These are phyloP conservation scores for Discostella stelligeroides DNA, from an alignment of 108 stramenopile genomes.

Conservation along the genomic window DNA sequence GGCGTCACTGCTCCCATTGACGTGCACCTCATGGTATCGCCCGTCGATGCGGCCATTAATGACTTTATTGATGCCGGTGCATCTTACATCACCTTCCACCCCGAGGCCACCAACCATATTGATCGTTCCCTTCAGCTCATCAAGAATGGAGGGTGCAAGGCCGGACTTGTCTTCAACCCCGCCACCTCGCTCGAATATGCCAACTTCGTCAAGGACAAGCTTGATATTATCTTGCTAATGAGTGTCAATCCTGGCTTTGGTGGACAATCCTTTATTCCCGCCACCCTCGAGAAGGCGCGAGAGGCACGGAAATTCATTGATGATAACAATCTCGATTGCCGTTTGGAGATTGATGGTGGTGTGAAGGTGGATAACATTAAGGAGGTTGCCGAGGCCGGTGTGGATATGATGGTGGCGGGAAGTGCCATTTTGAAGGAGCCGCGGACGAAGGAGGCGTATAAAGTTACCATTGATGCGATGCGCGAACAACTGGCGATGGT, in stretches of 20 bases:
- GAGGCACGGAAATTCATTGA: slow-evolving; percentile 97
- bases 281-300: slow-evolving; percentile 89
- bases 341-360: slow-evolving; percentile 96
- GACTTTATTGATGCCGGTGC: slow-evolving; percentile 98
- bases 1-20: slow-evolving; percentile 98
- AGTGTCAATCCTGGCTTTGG: slow-evolving; percentile 98
- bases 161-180: slow-evolving; percentile 98
- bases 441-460: slow-evolving; percentile 95
- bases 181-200: slow-evolving; percentile 90
- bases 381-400: slow-evolving; percentile 97
- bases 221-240: slow-evolving; percentile 98
- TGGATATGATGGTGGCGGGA: slow-evolving; percentile 99
- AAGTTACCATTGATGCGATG: slow-evolving; percentile 94
- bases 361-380: slow-evolving; percentile 93
- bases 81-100: slow-evolving; percentile 99
- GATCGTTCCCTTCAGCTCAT: slow-evolving; percentile 97
- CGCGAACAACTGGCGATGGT: slow-evolving; percentile 81
- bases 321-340: slow-evolving; percentile 93
- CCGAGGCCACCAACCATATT: slow-evolving; percentile 95
- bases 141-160: slow-evolving; percentile 95
- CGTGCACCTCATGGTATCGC: slow-evolving; percentile 98
- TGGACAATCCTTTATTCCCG: slow-evolving; percentile 96
- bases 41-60: slow-evolving; percentile 91
- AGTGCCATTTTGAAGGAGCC: slow-evolving; percentile 96
- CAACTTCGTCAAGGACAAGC: slow-evolving; percentile 95